Evolutionary conservation across 208 protist species (phyloP).

Genomic region (Leishmania mexicana): DNA sequence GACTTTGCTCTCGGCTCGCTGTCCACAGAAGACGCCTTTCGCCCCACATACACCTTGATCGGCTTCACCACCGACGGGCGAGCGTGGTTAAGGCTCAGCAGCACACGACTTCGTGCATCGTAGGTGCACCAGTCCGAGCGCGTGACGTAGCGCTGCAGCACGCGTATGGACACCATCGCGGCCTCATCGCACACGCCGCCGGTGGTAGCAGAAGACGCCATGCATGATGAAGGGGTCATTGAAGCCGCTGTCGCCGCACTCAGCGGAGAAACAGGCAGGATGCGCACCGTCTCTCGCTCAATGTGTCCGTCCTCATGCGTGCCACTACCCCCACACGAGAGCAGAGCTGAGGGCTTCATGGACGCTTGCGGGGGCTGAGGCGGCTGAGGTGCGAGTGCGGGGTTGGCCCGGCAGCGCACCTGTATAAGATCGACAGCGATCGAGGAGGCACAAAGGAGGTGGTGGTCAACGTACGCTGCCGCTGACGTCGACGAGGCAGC

Average conservation of each 20-base stretch:
- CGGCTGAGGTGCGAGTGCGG: background rate
- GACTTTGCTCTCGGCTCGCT: background rate
- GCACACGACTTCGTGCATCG: slow-evolving; percentile 16
- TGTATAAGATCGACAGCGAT: slow-evolving; percentile 57
- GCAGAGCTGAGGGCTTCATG: background rate
- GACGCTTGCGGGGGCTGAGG: background rate
- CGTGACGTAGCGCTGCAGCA: slow-evolving; percentile 52
- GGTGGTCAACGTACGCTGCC: slow-evolving; percentile 14
- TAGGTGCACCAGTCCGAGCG: slow-evolving; percentile 42
- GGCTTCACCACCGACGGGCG: slow-evolving; percentile 53
- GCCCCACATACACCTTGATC: slow-evolving; percentile 31
- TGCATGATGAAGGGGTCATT: background rate
- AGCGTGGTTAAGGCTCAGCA: slow-evolving; percentile 45
- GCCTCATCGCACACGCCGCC: background rate
- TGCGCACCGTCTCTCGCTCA: background rate
- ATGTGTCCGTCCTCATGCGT: background rate
- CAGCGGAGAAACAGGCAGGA: background rate
- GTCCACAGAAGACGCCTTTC: background rate
- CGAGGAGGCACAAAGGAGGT: slow-evolving; percentile 49
- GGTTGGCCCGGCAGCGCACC: slow-evolving; percentile 5
- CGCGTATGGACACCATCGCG: slow-evolving; percentile 7
- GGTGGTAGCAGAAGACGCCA: background rate
- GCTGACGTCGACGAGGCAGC: background rate
- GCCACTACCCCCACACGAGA: background rate
- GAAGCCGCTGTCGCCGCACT: background rate